Percentiles rank a stretch among this genome's conserved stretches.
phyloP scores from a whole-genome alignment of 2,329 filamentous ascomycete species.

The Ophiostoma perfectum region DNA sequence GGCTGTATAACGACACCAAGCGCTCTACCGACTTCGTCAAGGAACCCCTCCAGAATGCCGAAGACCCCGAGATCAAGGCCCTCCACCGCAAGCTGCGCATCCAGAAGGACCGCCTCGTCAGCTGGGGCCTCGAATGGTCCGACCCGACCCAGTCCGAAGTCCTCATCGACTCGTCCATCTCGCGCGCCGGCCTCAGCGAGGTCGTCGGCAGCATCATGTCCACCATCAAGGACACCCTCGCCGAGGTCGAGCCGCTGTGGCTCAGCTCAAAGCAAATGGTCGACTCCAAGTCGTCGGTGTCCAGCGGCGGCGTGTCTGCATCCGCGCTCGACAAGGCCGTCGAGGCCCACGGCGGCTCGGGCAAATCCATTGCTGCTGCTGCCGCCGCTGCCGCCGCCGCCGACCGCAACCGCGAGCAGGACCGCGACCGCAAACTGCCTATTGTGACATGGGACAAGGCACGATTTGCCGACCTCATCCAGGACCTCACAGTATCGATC shows the following conservation, averaged over 20 bases:
- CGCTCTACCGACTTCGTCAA: slow-evolving; percentile 69
- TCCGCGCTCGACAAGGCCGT: slow-evolving; percentile 13
- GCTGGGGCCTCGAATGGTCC: slow-evolving; percentile 77
- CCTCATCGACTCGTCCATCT: slow-evolving; percentile 65
- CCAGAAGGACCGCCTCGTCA: slow-evolving; percentile 71
- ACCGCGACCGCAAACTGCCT: slow-evolving; percentile 40
- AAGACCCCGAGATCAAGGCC: slow-evolving; percentile 64
- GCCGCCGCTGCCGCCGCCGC: not conserved
- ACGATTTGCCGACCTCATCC: slow-evolving; percentile 69
- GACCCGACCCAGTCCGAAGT: slow-evolving; percentile 57
- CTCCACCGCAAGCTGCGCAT: slow-evolving; percentile 73
- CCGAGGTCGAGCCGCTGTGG: slow-evolving; percentile 70
- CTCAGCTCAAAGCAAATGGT: slow-evolving; percentile 50
- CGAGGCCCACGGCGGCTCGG: slow-evolving; percentile 8
- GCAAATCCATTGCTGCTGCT: not conserved
- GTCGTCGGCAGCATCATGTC: slow-evolving; percentile 73
- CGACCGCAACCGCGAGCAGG: too few relatives aligned
- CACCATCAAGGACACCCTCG: slow-evolving; percentile 73
- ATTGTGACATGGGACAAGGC: slow-evolving; percentile 62
- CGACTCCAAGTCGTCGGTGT: slow-evolving; percentile 17
- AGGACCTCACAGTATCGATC: slow-evolving; percentile 69
- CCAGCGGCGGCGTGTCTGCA: not conserved
- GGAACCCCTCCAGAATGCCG: slow-evolving; percentile 55
- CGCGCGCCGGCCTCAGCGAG: slow-evolving; percentile 69
- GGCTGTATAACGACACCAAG: slow-evolving; percentile 77